phyloP scores from a whole-genome alignment of 352 stramenopile species.

The Thraustochytrium sp. region DNA sequence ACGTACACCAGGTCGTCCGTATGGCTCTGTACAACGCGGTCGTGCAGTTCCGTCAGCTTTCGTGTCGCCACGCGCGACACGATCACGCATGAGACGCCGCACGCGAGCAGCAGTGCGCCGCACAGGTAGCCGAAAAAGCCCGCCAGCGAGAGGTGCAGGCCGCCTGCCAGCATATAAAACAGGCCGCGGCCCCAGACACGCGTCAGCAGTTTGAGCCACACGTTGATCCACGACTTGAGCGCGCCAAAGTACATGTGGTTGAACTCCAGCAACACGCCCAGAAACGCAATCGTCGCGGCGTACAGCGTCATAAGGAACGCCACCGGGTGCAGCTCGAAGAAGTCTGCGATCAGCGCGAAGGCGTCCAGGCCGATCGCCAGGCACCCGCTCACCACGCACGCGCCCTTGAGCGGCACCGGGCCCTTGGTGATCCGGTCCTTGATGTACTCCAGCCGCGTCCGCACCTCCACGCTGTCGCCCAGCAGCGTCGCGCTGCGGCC shows the following conservation, averaged over 20 bases:
- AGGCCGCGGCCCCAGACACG: slow-evolving; percentile 15
- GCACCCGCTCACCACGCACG: neutral
- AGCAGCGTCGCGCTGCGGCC: neutral
- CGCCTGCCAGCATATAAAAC: slow-evolving; percentile 13
- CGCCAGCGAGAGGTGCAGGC: neutral
- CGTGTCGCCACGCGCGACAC: neutral
- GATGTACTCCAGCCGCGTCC: slow-evolving; percentile 19
- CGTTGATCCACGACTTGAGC: slow-evolving; percentile 24
- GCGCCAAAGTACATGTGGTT: neutral
- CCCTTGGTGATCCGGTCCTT: neutral
- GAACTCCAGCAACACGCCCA: slow-evolving; percentile 18
- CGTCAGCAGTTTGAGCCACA: slow-evolving; percentile 27
- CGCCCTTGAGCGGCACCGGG: neutral
- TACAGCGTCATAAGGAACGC: slow-evolving; percentile 3
- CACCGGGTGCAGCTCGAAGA: slow-evolving; percentile 16
- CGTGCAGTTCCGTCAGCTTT: slow-evolving; percentile 19
- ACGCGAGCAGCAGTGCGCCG: neutral
- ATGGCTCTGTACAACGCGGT: neutral
- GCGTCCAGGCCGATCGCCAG: neutral
- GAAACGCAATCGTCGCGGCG: neutral
- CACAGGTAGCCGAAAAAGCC: neutral
- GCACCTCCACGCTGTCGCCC: slow-evolving; percentile 24
- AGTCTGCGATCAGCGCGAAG: slow-evolving; percentile 6
- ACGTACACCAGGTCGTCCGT: slow-evolving; percentile 38
- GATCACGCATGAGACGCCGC: slow-evolving; percentile 21